These are phyloP conservation scores for Aureobasidium pullulans DNA, from an alignment of 2,329 filamentous ascomycete genomes.

Conservation along the genomic window DNA sequence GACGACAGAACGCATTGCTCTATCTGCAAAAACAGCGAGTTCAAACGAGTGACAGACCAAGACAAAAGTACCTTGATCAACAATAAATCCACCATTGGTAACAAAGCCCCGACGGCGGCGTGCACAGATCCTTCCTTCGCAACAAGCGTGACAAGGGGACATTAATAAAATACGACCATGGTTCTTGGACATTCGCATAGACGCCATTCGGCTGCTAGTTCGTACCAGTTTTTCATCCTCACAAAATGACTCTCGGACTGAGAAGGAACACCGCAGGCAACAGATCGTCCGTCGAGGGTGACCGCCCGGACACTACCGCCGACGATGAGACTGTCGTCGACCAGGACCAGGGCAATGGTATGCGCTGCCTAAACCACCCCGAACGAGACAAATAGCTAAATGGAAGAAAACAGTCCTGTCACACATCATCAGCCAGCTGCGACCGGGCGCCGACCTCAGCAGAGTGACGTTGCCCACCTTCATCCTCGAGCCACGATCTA, in stretches of 20 bases:
- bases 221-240: conserved; percentile 19
- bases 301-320: conserved; percentile 32
- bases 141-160: not conserved
- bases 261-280: conserved; percentile 24
- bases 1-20: not conserved
- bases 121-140: conserved; percentile 2
- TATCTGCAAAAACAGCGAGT: not conserved
- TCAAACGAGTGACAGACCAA: not conserved
- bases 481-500: conserved; percentile 93
- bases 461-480: conserved; percentile 93
- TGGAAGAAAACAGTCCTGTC: conserved; percentile 61
- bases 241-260: conserved; percentile 6
- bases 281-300: conserved; percentile 36
- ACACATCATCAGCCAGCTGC: conserved; percentile 94
- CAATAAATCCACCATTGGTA: not conserved
- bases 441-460: conserved; percentile 90
- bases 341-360: conserved; percentile 89
- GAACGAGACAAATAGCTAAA: not conserved
- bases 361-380: conserved; percentile 25
- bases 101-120: not conserved
- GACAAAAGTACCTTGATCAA: not conserved
- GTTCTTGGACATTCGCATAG: conserved; percentile 42
- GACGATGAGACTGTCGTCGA: conserved; percentile 69
- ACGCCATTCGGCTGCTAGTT: conserved; percentile 39
- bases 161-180: conserved; percentile 27